Evolutionary conservation across 2,329 filamentous ascomycete species (phyloP).

Genomic region (Cercospora berteroae): DNA sequence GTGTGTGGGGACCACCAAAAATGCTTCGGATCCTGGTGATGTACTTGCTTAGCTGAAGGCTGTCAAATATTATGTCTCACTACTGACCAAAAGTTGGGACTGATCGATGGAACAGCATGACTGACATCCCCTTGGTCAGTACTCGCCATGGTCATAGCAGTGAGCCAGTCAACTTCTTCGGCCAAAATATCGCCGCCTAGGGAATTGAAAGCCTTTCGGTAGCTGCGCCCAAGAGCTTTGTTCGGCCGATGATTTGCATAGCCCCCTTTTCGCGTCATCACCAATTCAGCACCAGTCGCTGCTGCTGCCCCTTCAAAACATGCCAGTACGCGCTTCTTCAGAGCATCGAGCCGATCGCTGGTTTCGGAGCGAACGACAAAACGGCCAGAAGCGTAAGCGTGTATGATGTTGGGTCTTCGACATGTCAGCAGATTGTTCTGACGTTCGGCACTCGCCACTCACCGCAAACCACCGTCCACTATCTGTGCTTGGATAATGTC

Average conservation of each 20-base stretch:
- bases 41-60: not conserved
- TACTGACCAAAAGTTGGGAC: conserved; percentile 24
- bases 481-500: conserved; percentile 41
- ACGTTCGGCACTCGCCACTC: not conserved
- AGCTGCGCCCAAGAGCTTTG: conserved; percentile 14
- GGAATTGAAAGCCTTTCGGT: conserved; percentile 34
- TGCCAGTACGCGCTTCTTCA: conserved; percentile 36
- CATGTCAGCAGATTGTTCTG: not conserved
- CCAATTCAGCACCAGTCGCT: conserved; percentile 49
- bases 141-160: conserved; percentile 51
- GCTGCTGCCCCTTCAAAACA: conserved; percentile 51
- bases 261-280: conserved; percentile 44
- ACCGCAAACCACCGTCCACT: conserved; percentile 29
- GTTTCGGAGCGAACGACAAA: conserved; percentile 41
- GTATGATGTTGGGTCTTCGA: conserved; percentile 41
- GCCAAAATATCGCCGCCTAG: conserved; percentile 38
- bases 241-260: conserved; percentile 51
- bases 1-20: conserved; percentile 41
- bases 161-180: conserved; percentile 44
- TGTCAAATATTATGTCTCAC: not conserved
- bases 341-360: conserved; percentile 32
- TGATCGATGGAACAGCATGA: conserved; percentile 57
- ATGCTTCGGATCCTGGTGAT: not conserved
- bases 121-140: conserved; percentile 62
- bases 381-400: conserved; percentile 40